Conservation (phyloP, 345 rosid genomes). For the Excoecaria cochinchinensis region DNA sequence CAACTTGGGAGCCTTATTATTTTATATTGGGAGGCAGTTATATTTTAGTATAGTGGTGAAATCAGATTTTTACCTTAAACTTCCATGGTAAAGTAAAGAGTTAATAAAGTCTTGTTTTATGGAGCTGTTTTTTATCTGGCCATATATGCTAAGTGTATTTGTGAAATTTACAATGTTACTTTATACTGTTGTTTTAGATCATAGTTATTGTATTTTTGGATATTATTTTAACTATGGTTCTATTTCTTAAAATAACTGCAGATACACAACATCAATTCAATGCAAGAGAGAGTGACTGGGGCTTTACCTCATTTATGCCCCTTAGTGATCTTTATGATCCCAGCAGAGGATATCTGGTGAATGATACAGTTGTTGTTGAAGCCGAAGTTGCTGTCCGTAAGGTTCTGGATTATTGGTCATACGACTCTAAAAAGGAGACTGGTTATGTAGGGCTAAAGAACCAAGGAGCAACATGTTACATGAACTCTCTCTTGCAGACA, state of each 20-base stretch:
- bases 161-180: not conserved
- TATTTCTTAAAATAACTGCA: slow-evolving; percentile 30
- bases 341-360: slow-evolving; percentile 70
- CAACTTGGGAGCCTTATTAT: not conserved
- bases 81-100: not conserved
- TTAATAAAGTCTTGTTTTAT: not conserved
- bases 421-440: slow-evolving; percentile 94
- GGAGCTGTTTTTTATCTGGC: not conserved
- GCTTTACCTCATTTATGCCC: slow-evolving; percentile 90
- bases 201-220: not conserved
- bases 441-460: slow-evolving; percentile 97
- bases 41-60: not conserved
- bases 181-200: not conserved
- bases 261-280: slow-evolving; percentile 94
- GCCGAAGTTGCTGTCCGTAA: slow-evolving; percentile 88
- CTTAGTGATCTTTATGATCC: slow-evolving; percentile 92
- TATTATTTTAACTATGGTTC: not conserved
- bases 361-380: slow-evolving; percentile 74
- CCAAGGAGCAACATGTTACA: slow-evolving; percentile 99
- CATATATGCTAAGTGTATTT: not conserved
- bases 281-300: slow-evolving; percentile 95
- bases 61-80: not conserved
- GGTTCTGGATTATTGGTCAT: slow-evolving; percentile 78
- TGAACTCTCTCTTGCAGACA: slow-evolving; percentile 96
- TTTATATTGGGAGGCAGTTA: not conserved